These are phyloP conservation scores for Mallotus nudiflorus DNA, from an alignment of 345 rosid genomes.

Conservation along the genomic window DNA sequence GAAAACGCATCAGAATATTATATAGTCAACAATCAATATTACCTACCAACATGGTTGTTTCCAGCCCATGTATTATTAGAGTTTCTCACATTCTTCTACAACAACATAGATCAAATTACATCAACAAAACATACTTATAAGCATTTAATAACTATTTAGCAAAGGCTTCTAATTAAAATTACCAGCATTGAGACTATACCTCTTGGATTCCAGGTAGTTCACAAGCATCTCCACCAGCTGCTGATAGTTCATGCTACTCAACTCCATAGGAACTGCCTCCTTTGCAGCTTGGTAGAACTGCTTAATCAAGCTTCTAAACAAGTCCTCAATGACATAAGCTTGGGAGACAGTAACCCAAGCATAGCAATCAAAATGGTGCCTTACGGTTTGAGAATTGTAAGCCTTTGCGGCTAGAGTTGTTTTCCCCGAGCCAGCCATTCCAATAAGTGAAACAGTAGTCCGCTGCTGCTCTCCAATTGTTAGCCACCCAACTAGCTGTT, in stretches of 20 bases:
- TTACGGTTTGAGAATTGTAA: constrained; percentile 25
- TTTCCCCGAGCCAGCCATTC: constrained; percentile 37
- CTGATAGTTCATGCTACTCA: constrained; percentile 30
- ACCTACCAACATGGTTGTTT: too few relatives aligned
- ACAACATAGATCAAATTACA: too few relatives aligned
- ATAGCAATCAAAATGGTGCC: constrained; percentile 32
- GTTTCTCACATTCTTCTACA: too few relatives aligned
- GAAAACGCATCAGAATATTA: too few relatives aligned
- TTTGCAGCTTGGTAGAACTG: neutral
- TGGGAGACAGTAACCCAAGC: constrained; percentile 42
- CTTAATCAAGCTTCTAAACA: constrained; percentile 19
- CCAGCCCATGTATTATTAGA: too few relatives aligned
- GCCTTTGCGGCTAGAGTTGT: constrained; percentile 39
- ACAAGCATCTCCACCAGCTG: constrained; percentile 34
- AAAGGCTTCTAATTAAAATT: too few relatives aligned
- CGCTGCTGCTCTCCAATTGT: constrained; percentile 26
- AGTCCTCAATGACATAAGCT: constrained; percentile 34
- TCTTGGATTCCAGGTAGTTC: constrained; percentile 29
- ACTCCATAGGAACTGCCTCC: constrained; percentile 5
- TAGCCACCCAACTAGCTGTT: neutral
- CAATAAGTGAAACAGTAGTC: constrained; percentile 29
- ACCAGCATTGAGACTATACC: constrained; percentile 6
- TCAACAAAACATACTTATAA: too few relatives aligned
- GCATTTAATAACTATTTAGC: too few relatives aligned
- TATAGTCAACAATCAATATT: too few relatives aligned